These are phyloP conservation scores for Penicillium digitatum DNA, from an alignment of 2,329 filamentous ascomycete species.

Conservation along the genomic window DNA sequence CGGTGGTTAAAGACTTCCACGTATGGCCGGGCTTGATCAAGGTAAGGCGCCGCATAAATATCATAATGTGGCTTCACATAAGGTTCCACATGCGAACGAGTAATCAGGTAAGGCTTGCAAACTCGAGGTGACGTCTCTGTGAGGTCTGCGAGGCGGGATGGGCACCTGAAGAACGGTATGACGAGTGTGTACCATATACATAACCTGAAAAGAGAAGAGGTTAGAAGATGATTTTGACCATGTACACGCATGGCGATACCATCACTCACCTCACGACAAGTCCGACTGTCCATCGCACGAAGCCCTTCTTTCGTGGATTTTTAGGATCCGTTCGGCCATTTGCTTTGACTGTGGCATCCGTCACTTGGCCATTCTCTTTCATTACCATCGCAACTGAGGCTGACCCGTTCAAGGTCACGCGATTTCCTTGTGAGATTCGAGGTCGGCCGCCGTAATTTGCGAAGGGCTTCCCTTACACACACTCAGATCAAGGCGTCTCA, in stretches of 20 bases:
- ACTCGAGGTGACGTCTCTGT: conserved; percentile 67
- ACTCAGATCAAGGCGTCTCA: neutral
- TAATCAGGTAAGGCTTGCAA: conserved; percentile 75
- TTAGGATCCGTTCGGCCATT: conserved; percentile 7
- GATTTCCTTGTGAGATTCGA: conserved; percentile 5
- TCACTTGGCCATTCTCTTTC: conserved; percentile 27
- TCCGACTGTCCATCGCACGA: conserved; percentile 35
- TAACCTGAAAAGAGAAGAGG: conserved; percentile 51
- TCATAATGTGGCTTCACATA: conserved; percentile 83
- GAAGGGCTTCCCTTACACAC: conserved; percentile 1
- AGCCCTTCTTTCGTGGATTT: conserved; percentile 19
- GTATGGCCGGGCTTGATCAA: conserved; percentile 73
- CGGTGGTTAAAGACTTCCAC: conserved; percentile 53
- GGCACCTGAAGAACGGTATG: conserved; percentile 78
- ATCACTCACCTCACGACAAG: conserved; percentile 35
- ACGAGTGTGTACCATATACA: conserved; percentile 81
- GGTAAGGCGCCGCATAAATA: conserved; percentile 75
- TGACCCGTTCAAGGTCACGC: conserved; percentile 10
- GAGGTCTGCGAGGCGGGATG: conserved; percentile 63
- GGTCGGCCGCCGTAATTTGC: conserved; percentile 3
- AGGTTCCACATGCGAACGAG: conserved; percentile 63
- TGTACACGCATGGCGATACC: conserved; percentile 4
- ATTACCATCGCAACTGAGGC: conserved; percentile 24
- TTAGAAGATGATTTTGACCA: conserved; percentile 3
- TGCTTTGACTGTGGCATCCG: conserved; percentile 19